Evolutionary conservation across 768 basidiomycete species (phyloP).

Genomic region (Lentinula guzmanii): DNA sequence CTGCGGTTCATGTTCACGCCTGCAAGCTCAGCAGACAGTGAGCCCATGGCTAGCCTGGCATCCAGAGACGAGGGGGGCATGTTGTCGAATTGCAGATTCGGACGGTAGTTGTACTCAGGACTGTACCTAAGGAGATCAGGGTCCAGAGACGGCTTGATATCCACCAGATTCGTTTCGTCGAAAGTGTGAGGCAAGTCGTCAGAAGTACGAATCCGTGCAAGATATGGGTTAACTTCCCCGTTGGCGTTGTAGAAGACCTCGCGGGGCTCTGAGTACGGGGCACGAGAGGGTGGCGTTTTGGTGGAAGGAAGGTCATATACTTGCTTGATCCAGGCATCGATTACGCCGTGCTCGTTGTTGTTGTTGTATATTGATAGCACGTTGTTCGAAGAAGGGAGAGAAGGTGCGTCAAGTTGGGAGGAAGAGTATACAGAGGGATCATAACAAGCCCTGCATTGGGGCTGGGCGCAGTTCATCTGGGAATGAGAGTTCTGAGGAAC

Average conservation of each 20-base stretch:
- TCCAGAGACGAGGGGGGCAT: background rate
- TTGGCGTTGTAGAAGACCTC: background rate
- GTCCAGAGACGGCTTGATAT: background rate
- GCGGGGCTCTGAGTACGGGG: background rate
- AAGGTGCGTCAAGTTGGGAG: conserved; percentile 21
- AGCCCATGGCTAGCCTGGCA: background rate
- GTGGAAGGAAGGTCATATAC: background rate
- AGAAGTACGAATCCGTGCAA: background rate
- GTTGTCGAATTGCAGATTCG: background rate
- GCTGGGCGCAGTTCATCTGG: conserved; percentile 31
- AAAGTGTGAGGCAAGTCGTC: background rate
- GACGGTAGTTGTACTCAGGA: background rate
- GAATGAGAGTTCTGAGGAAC: conserved; percentile 20
- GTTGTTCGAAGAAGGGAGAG: conserved; percentile 26
- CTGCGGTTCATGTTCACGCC: background rate
- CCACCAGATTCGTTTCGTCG: background rate
- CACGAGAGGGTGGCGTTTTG: background rate
- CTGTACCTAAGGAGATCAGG: background rate
- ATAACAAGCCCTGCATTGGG: conserved; percentile 43
- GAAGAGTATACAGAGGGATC: conserved; percentile 54
- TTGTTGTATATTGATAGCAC: conserved; percentile 24
- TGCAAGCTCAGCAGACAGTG: background rate
- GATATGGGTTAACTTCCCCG: background rate
- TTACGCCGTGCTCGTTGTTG: conserved; percentile 14
- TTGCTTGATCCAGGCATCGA: conserved; percentile 63